Conservation (phyloP, 2,329 filamentous ascomycete species). For the Moelleriella libera region DNA sequence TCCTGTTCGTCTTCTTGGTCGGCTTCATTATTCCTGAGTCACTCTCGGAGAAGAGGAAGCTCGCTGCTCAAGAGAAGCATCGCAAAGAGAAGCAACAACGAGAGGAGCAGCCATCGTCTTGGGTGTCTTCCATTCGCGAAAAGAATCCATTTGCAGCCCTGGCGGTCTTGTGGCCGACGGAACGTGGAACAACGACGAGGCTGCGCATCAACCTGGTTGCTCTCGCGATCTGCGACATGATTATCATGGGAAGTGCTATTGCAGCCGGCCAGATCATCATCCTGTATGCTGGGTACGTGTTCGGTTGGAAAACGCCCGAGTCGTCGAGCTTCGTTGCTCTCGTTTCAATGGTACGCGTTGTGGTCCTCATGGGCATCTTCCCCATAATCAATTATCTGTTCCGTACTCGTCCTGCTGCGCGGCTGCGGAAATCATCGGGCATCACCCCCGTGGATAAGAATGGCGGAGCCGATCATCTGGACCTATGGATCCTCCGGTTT, state of each 20-base stretch:
- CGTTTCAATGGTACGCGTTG: conserved; percentile 63
- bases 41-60: conserved; percentile 57
- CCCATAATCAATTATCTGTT: conserved; percentile 66
- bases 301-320: conserved; percentile 71
- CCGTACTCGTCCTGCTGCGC: conserved; percentile 38
- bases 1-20: conserved; percentile 60
- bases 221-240: conserved; percentile 66
- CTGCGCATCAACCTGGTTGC: conserved; percentile 72
- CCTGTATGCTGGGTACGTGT: conserved; percentile 69
- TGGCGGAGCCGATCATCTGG: conserved; percentile 61
- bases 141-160: conserved; percentile 65
- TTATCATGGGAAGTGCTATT: conserved; percentile 70
- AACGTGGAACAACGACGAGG: conserved; percentile 39
- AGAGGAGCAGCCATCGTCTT: conserved; percentile 10
- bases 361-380: conserved; percentile 60
- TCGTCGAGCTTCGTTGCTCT: conserved; percentile 68
- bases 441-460: conserved; percentile 30
- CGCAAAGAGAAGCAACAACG: conserved; percentile 27
- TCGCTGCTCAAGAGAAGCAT: conserved; percentile 56
- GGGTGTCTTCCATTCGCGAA: conserved; percentile 21
- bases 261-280: conserved; percentile 70
- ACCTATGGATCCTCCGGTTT: conserved; percentile 61
- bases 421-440: conserved; percentile 22
- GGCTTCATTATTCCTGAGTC: conserved; percentile 71
- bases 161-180: conserved; percentile 61